phyloP scores from a whole-genome alignment of 257 asterid genomes.

The Solanum commersonii region DNA sequence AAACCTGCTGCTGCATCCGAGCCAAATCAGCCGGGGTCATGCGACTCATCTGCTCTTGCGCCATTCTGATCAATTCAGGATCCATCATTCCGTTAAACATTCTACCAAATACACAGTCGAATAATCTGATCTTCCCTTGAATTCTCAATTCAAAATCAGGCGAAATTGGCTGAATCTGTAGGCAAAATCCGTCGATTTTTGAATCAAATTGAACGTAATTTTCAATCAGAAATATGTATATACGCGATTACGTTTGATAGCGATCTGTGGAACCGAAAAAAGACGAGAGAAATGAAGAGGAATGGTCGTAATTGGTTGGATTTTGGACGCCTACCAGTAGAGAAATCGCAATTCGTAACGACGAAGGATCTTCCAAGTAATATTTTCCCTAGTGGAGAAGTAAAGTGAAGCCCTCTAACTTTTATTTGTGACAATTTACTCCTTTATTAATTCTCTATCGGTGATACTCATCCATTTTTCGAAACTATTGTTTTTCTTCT shows the following conservation, averaged over 20 bases:
- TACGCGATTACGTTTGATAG: not conserved
- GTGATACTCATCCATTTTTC: not conserved
- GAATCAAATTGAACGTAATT: not conserved
- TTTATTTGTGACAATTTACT: not conserved
- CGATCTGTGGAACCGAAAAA: not conserved
- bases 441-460: not conserved
- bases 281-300: not conserved
- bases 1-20: slow-evolving; percentile 89
- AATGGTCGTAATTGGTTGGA: not conserved
- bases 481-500: no score
- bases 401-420: not conserved
- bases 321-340: not conserved
- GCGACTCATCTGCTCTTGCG: slow-evolving; percentile 99
- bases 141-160: not conserved
- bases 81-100: slow-evolving; percentile 93
- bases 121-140: not conserved
- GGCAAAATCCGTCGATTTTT: not conserved
- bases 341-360: not conserved
- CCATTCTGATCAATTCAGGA: slow-evolving; percentile 84
- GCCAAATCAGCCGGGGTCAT: slow-evolving; percentile 96
- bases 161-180: not conserved
- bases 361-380: not conserved
- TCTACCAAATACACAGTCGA: not conserved
- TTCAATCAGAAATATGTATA: not conserved
- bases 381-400: not conserved